Base-by-base conservation (phyloP, 371 early-diverging fungal genomes). In the Mortierella sp. region DNA sequence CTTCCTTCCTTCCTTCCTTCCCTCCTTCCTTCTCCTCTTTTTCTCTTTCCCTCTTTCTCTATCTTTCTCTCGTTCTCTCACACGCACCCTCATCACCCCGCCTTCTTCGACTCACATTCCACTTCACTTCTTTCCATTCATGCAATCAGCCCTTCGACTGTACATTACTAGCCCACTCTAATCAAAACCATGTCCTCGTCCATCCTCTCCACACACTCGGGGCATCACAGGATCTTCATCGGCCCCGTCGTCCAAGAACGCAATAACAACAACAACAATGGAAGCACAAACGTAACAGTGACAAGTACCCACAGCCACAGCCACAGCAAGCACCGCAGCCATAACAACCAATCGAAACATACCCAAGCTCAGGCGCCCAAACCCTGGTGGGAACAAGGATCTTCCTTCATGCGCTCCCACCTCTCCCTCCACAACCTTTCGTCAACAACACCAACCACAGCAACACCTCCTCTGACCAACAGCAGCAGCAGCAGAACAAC, bases 381-480 rank as follows among this genome's bases (percentile, higher is more conserved):
- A 57, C 86, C 86, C 34, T 85, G 86, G 86, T 85, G 86, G 86
- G 86, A 81, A 44, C 79, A 78, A 61, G 78, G 75, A 57, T 76
- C 77, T 16, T 67, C 71, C 34, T 73, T 61, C 40, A 40, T 72
- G 40, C 75, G 75, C 34, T 76, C 81, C 0, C 86, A 73, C 46
- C 43, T 75, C 53, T 80, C 84, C 14, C 78, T 84, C 0, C 75
- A 69, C 59, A 28, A 51, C 28, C 5, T 64, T 14, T 44, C 69
- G 19, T 14, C 64, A 14, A 6, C 71, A 16, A 11, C 51, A 26
- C 55, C 70, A 24, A 43, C 50, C 40, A n/a, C 71, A 19, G 24
- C 71, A 26, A 46, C 43, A 53, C 70, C 64, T 34, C 50, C 73
- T 46, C 67, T 28, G 73, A 31, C 57, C 46, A 13, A 67, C 55